Base-by-base conservation (phyloP, 805 yeast genomes). In the Pichia exigua region DNA sequence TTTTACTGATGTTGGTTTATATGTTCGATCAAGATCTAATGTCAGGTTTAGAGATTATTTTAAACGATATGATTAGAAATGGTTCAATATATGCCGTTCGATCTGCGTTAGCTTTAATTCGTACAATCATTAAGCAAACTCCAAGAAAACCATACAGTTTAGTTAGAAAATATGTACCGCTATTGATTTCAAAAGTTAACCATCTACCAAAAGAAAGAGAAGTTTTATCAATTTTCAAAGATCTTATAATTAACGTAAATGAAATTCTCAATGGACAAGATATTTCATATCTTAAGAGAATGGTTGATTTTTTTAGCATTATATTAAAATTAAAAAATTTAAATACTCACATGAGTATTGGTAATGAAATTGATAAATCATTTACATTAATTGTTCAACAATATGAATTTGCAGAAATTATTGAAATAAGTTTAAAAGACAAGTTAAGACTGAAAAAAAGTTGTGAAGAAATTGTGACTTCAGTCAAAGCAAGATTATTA, bases 1-100 rank as follows among this genome's bases (percentile, higher is more conserved):
- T 69, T 4, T 51, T 68, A 21, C 50, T 69, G 42, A 56, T 63
- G 26, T 59, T 67, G 62, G 56, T 65, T 2, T 50, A 57, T 40
- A 50, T 66, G 1, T 67, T 69, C 57, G 61, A 62, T 18, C 51
- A 51, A 11, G 67, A 65, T 43, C 63, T 68, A 40, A 22, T 43
- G 18, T 45, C 57, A 1, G 63, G 61, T 39, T 56, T 65, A 13
- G 56, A 54, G 8, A 51, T 53, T 8, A 56, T 66, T 9, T 39
- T 65, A 13, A 57, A 50, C 13, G 65, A 48, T 8, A 53, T 55
- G 56, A 39, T 55, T 1, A 46, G 51, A 21, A 45, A 50, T 18
- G 51, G 44, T n/a, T 50, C 24, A 11, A 52, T 38, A 7, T 55
- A 46, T 30, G 51, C 56, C 5, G 40, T 45, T 15, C 48, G 51